These are phyloP conservation scores for Leccinum insolens DNA, from an alignment of 1,284 basidiomycete species.

Conservation along the genomic window DNA sequence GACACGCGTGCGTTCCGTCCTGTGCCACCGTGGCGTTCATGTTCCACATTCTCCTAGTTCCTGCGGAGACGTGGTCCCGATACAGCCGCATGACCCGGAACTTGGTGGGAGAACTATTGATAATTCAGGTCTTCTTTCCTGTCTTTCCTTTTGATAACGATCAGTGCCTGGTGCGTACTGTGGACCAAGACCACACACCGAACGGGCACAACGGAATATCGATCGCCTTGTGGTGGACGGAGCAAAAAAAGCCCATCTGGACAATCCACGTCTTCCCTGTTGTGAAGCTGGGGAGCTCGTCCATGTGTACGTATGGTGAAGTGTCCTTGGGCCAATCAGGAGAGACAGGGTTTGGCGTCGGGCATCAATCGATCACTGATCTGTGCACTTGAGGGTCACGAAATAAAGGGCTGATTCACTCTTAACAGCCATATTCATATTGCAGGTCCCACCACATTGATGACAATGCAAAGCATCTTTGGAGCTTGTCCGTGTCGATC, in stretches of 20 bases:
- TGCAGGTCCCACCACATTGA: neutral
- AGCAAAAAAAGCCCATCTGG: neutral
- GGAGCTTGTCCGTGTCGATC: neutral
- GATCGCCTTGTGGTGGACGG: neutral
- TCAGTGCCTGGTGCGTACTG: slow-evolving; percentile 11
- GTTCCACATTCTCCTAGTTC: neutral
- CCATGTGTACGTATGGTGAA: neutral
- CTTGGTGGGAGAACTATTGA: neutral
- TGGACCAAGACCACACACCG: neutral
- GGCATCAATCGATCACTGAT: neutral
- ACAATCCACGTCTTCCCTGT: neutral
- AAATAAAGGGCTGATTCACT: slow-evolving; percentile 1
- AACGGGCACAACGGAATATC: neutral
- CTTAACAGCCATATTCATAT: neutral
- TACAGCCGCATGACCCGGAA: neutral
- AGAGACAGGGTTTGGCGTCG: neutral
- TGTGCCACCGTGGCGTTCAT: neutral
- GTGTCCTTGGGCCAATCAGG: neutral
- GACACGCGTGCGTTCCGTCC: neutral
- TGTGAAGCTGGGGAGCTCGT: neutral
- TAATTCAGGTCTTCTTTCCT: neutral
- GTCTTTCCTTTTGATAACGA: neutral
- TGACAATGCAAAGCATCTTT: neutral
- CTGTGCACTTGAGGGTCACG: neutral
- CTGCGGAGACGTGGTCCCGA: neutral